Conservation (phyloP, 371 early-diverging fungal genomes). For the Actinomortierella ambigua region DNA sequence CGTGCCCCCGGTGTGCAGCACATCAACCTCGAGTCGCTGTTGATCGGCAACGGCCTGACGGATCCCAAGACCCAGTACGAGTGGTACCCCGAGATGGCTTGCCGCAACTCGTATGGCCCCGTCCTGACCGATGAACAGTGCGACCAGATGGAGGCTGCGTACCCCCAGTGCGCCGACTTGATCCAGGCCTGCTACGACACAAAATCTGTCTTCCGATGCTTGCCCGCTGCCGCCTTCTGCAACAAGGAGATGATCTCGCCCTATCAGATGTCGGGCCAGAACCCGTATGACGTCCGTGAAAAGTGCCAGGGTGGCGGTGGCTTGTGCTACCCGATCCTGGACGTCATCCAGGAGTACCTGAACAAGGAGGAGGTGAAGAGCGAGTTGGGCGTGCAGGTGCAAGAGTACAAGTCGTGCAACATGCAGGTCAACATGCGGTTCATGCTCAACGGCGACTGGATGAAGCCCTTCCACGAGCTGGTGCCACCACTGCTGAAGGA, state of each 20-base stretch:
- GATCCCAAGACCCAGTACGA: slow-evolving; percentile 91
- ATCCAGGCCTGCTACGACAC: slow-evolving; percentile 87
- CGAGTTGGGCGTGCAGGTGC: slow-evolving; percentile 67
- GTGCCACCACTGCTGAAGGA: slow-evolving; percentile 81
- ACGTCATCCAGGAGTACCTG: slow-evolving; percentile 75
- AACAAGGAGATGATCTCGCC: slow-evolving; percentile 72
- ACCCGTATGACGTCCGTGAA: slow-evolving; percentile 85
- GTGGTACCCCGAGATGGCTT: slow-evolving; percentile 88
- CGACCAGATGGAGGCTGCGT: slow-evolving; percentile 71
- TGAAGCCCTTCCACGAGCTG: slow-evolving; percentile 80
- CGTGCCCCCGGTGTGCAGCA: slow-evolving; percentile 52
- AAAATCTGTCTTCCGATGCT: slow-evolving; percentile 74
- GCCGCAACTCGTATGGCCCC: slow-evolving; percentile 79
- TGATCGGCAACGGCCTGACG: slow-evolving; percentile 93
- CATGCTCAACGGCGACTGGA: slow-evolving; percentile 87
- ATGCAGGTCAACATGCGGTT: slow-evolving; percentile 82
- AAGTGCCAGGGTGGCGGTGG: slow-evolving; percentile 70
- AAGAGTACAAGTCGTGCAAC: slow-evolving; percentile 81
- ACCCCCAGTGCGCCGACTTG: slow-evolving; percentile 74
- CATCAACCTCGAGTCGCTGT: slow-evolving; percentile 77
- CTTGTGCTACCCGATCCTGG: slow-evolving; percentile 86
- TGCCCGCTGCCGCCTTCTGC: slow-evolving; percentile 89
- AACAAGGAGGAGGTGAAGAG: slow-evolving; percentile 81
- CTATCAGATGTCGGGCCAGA: slow-evolving; percentile 70
- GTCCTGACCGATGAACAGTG: slow-evolving; percentile 70